Conservation (phyloP, 1,139 yeast species). For the Kodamaea sp. region DNA sequence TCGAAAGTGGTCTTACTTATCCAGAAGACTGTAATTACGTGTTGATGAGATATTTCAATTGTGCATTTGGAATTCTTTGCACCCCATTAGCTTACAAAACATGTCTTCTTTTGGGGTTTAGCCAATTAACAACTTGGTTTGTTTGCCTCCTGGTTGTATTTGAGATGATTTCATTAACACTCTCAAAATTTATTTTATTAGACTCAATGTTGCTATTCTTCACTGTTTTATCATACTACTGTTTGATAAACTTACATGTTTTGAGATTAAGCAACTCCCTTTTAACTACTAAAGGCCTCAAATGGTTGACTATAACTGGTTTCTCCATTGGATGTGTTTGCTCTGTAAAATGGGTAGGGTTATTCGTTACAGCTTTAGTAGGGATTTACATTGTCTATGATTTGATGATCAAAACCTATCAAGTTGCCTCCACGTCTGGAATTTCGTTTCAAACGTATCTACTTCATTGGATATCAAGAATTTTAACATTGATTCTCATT, state of each 20-base stretch:
- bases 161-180: constrained; percentile 62
- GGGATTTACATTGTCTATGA: constrained; percentile 85
- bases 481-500: constrained; percentile 63
- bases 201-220: constrained; percentile 73
- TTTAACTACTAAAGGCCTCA: constrained; percentile 43
- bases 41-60: constrained; percentile 65
- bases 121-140: constrained; percentile 47
- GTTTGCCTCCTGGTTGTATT: constrained; percentile 58
- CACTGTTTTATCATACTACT: constrained; percentile 58
- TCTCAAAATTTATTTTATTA: constrained; percentile 66
- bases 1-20: constrained; percentile 56
- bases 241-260: constrained; percentile 53
- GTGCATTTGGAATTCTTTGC: constrained; percentile 57
- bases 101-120: constrained; percentile 47
- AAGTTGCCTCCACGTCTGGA: constrained; percentile 28
- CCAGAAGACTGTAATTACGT: constrained; percentile 55
- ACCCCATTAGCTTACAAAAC: constrained; percentile 65
- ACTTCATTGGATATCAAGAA: constrained; percentile 70
- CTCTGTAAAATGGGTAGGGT: constrained; percentile 94
- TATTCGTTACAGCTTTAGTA: constrained; percentile 76
- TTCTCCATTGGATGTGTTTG: constrained; percentile 87
- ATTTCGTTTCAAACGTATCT: constrained; percentile 38
- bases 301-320: constrained; percentile 69
- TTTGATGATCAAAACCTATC: constrained; percentile 61
- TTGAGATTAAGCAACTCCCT: constrained; percentile 36